Base-by-base conservation (phyloP, 108 stramenopile genomes). In the Parietichytrium sp. region DNA sequence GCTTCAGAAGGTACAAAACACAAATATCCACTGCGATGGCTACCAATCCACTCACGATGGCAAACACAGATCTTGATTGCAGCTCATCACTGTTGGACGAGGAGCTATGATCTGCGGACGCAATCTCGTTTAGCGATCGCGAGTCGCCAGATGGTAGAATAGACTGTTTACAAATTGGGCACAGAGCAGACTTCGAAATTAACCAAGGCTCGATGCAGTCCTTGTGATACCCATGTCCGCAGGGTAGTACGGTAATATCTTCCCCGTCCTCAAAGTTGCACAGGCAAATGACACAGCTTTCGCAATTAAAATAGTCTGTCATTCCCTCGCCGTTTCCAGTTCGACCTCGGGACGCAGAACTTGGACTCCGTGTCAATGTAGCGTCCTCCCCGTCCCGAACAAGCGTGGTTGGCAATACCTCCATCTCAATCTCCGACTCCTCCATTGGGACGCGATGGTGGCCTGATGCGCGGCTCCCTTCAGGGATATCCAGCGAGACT, bases 131-230 rank as follows among this genome's bases (percentile, higher is more conserved):
- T n/a, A 72, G 20, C 42, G 61, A 72, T 16, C 61, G 61, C 42
- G 61, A 16, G 42, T 72, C 61, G 61, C 61, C 61, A 1, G 61
- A 72, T 10, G 61, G 61, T 6, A 72, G 42, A 27, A 72, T 72
- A 25, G 38, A 45, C 33, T 72, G 61, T 42, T 72, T 72, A 36
- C 83, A 83, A 15, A 83, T 47, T 3, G 83, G 83, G 54, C 83
- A 83, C 45, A n/a, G 48, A 16, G 83, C 49, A n/a, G 78, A 79
- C 29, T 31, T 55, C 4, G 51, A 38, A 12, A 54, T n/a, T 3
- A 82, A 61, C 83, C 83, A 83, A 4, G n/a, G 48, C 49, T 79
- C 83, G 10, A 80, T 38, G 79, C 83, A 83, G 15, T 49, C 29
- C 18, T 29, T 31, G 83, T 83, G 83, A 38, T 49, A 83, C 10